These are phyloP conservation scores for Kwoniella sp. DNA, from an alignment of 768 basidiomycete species.

Conservation along the genomic window DNA sequence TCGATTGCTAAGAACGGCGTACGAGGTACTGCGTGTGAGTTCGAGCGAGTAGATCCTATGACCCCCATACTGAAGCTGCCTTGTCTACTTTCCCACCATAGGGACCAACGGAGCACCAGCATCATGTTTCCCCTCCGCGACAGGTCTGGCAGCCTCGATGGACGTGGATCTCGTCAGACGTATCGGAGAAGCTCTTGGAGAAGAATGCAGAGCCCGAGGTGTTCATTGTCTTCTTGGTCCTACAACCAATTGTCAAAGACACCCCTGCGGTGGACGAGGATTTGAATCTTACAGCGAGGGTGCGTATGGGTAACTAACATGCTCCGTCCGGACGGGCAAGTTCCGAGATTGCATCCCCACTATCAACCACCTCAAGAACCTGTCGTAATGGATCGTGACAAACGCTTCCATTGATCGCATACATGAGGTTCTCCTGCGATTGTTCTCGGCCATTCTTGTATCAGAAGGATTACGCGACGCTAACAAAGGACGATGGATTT, in stretches of 20 bases:
- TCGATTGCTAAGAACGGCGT: constrained; percentile 27
- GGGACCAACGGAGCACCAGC: constrained; percentile 65
- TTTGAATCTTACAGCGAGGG: constrained; percentile 37
- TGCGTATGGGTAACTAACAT: constrained; percentile 6
- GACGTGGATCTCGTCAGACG: constrained; percentile 60
- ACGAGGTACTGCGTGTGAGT: constrained; percentile 37
- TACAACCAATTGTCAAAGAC: constrained; percentile 79
- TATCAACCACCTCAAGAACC: no score
- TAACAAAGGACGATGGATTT: background rate
- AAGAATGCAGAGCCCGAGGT: constrained; percentile 63
- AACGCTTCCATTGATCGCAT: background rate
- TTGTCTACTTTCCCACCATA: no score
- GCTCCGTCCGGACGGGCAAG: background rate
- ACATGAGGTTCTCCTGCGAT: background rate
- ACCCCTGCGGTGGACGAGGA: constrained; percentile 58
- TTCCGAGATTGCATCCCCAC: background rate
- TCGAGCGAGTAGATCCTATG: no score
- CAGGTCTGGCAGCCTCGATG: constrained; percentile 64
- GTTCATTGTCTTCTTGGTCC: constrained; percentile 65
- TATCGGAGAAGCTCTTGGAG: constrained; percentile 62
- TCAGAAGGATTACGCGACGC: background rate
- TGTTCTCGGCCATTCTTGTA: background rate
- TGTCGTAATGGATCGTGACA: background rate
- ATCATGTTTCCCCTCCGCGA: constrained; percentile 65
- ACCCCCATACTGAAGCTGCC: no score